Percentiles rank a stretch among this genome's conserved stretches.
These are phyloP conservation scores for Ormosia semicastrata DNA, from an alignment of 306 rosid species.

Conservation along the genomic window DNA sequence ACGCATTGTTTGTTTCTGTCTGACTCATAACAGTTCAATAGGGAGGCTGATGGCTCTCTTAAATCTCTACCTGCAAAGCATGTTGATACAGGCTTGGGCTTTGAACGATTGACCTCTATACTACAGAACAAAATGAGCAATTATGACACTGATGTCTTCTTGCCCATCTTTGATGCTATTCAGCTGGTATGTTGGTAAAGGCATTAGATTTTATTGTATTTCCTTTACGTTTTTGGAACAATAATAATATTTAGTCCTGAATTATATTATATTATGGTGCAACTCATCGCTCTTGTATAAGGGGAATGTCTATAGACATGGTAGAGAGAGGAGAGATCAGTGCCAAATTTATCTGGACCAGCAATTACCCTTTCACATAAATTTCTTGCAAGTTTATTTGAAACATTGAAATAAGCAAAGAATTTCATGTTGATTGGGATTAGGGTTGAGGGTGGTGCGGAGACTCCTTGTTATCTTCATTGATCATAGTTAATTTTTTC, in stretches of 20 bases:
- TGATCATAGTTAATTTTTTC: background rate
- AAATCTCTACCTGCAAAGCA: conserved; percentile 92
- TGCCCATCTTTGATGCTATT: conserved; percentile 90
- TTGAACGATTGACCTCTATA: conserved; percentile 86
- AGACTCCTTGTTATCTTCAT: background rate
- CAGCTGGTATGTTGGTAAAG: conserved; percentile 70
- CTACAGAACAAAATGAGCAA: conserved; percentile 94
- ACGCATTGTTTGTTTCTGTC: background rate
- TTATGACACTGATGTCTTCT: conserved; percentile 90
- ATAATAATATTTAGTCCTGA: background rate
- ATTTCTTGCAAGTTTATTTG: background rate
- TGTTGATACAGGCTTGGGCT: conserved; percentile 97
- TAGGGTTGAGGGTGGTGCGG: background rate
- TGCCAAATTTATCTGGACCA: background rate
- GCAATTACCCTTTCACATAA: background rate
- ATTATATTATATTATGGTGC: background rate
- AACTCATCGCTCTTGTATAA: background rate
- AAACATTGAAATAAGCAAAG: too few species aligned
- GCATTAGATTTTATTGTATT: conserved; percentile 39
- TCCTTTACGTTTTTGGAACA: background rate
- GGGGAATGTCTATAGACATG: background rate
- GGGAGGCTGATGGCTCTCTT: conserved; percentile 88
- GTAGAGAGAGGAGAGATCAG: background rate
- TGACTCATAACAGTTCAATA: conserved; percentile 60
- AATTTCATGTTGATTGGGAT: background rate